Percentiles rank a stretch among this genome's conserved stretches.
Evolutionary conservation across 306 rosid genomes (phyloP).

Genomic region (Chamaecrista fasciculata): DNA sequence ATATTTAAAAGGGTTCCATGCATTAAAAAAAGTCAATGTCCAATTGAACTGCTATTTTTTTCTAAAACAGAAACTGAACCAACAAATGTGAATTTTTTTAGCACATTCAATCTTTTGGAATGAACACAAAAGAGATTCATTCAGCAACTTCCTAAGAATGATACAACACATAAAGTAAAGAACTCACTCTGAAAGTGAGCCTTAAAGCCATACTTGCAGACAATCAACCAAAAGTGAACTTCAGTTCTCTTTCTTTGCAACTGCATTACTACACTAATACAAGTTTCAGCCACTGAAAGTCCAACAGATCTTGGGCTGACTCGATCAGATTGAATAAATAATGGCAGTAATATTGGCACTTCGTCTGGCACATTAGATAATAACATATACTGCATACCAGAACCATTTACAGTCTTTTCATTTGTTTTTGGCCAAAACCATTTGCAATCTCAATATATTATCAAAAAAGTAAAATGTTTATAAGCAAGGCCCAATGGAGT

Average conservation of each 20-base stretch:
- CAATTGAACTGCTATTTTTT: too few species aligned
- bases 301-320: not conserved
- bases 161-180: not conserved
- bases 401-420: conserved; percentile 18
- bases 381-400: too few species aligned
- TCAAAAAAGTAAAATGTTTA: not conserved
- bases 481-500: conserved; percentile 17
- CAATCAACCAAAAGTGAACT: not conserved
- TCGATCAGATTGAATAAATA: not conserved
- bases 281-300: not conserved
- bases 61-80: too few species aligned
- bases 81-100: too few species aligned
- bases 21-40: too few species aligned
- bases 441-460: not conserved
- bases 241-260: not conserved
- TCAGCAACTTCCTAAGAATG: too few species aligned
- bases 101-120: too few species aligned
- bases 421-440: not conserved
- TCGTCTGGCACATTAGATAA: too few species aligned
- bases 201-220: not conserved
- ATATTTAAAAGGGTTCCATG: too few species aligned
- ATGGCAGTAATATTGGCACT: not conserved
- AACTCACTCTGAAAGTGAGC: not conserved
- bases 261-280: not conserved
- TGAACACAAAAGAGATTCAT: not conserved